Evolutionary conservation across 2,329 filamentous ascomycete genomes (phyloP).

Genomic region (Rhynchosporium graminicola): DNA sequence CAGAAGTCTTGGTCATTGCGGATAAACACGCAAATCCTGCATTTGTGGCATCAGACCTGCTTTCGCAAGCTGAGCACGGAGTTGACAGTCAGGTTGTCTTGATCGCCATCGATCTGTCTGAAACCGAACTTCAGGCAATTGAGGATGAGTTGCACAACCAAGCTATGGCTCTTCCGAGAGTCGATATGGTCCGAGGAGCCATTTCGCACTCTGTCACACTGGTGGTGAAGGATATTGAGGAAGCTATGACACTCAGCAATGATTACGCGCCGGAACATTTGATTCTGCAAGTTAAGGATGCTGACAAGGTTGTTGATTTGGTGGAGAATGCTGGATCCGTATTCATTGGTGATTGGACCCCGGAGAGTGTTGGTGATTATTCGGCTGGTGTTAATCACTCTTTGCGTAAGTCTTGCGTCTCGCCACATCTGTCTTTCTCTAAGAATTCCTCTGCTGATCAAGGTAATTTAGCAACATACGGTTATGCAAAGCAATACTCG

Average conservation of each 20-base stretch:
- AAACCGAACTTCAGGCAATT: slow-evolving; percentile 74
- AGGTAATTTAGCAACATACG: slow-evolving; percentile 75
- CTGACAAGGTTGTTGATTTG: slow-evolving; percentile 70
- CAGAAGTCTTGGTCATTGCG: slow-evolving; percentile 93
- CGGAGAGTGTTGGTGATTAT: slow-evolving; percentile 97
- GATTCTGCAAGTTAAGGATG: slow-evolving; percentile 83
- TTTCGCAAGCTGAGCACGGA: slow-evolving; percentile 96
- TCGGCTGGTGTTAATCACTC: slow-evolving; percentile 98
- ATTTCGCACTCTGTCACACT: slow-evolving; percentile 93
- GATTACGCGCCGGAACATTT: slow-evolving; percentile 95
- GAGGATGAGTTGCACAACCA: slow-evolving; percentile 90
- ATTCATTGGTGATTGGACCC: slow-evolving; percentile 94
- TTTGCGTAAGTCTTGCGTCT: slow-evolving; percentile 68
- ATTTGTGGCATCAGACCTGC: slow-evolving; percentile 91
- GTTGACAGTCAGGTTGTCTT: slow-evolving; percentile 94
- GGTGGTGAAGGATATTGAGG: slow-evolving; percentile 66
- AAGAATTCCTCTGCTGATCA: slow-evolving; percentile 15
- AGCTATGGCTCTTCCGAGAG: slow-evolving; percentile 81
- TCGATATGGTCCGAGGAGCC: slow-evolving; percentile 88
- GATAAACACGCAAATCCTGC: slow-evolving; percentile 86
- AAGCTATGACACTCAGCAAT: slow-evolving; percentile 84
- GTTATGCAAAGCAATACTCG: slow-evolving; percentile 97
- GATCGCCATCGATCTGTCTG: slow-evolving; percentile 77
- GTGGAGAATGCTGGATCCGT: slow-evolving; percentile 95
- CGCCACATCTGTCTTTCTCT: not conserved